A percentile compares a stretch with the other conserved stretches of the same genome.
Evolutionary conservation across 2,329 filamentous ascomycete species (phyloP).

Genomic region (Colletotrichum coccodes): DNA sequence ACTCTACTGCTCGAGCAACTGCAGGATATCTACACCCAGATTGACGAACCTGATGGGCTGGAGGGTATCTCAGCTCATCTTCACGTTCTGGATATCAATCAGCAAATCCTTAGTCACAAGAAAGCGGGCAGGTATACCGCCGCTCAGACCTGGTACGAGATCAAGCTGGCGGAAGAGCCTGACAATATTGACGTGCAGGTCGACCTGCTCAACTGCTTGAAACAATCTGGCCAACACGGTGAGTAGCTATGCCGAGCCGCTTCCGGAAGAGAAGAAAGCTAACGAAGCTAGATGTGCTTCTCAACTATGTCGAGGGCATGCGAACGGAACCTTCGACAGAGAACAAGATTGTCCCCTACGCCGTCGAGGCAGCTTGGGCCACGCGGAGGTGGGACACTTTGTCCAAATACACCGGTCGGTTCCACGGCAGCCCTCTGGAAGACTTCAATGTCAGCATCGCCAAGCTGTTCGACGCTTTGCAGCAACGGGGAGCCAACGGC

Average conservation of each 20-base stretch:
- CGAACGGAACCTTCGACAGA: conserved; percentile 61
- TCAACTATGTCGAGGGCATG: conserved; percentile 88
- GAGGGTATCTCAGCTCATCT: conserved; percentile 93
- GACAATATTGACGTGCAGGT: conserved; percentile 81
- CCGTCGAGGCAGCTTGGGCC: conserved; percentile 92
- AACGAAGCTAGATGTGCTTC: conserved; percentile 73
- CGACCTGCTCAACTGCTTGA: conserved; percentile 86
- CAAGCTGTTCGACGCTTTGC: conserved; percentile 63
- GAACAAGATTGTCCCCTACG: conserved; percentile 80
- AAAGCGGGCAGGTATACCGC: conserved; percentile 95
- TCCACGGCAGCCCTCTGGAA: conserved; percentile 60
- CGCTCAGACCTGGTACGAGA: conserved; percentile 97
- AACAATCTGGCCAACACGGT: conserved; percentile 96
- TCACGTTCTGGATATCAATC: conserved; percentile 87
- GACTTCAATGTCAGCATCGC: conserved; percentile 90
- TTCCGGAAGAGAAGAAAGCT: background rate
- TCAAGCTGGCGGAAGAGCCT: conserved; percentile 83
- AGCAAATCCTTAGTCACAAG: conserved; percentile 91
- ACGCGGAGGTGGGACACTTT: conserved; percentile 84
- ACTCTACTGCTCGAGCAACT: conserved; percentile 79
- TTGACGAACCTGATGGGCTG: conserved; percentile 96
- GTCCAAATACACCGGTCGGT: conserved; percentile 70
- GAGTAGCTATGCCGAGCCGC: conserved; percentile 40
- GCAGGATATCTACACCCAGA: conserved; percentile 95
- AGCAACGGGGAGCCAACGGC: conserved; percentile 61